Evolutionary conservation across 2,329 filamentous ascomycete genomes (phyloP), one percentile per base, ranked within the genome.

Genomic region (Dendryphion nanum): DNA sequence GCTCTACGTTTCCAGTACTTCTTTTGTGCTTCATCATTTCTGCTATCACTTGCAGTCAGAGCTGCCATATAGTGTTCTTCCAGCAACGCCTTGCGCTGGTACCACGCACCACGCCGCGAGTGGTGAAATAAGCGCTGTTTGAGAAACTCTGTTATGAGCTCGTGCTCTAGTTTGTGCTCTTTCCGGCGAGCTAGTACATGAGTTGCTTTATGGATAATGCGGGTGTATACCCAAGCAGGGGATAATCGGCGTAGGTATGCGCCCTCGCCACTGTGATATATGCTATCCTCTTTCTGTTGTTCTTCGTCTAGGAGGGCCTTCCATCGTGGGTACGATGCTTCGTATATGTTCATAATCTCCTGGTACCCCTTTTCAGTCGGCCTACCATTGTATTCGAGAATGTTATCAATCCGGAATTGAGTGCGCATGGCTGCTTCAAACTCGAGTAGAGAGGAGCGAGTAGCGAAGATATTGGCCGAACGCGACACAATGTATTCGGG

Each of bases 21-120:
- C 68, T 87, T 93, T 57, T 85, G 85, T 6, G 70, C 67, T 30
- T 86, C 81, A 13, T 74, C 67, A 26, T 60, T 54, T 16, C 53
- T 48, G 14, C 47, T 51, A 23, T 45, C 53, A 4, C 45, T 12
- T 6, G 55, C 42, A 2, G 44, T 48, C 3, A 63, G 41, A 10
- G 44, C 19, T 72, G 82, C 77, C 86, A 97, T 90, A 64, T 98
- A 97, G 59, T 94, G 89, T 62, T 98, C 93, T 69, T 98, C 93
- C 2, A 98, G 67, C 1, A 98, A 71, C 1, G 91, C 93, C 66
- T 94, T 95, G 15, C 93, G 86, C 59, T 96, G 90, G 61, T 97
- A 97, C 93, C 93, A 98, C 1, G 83, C 81, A 0, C 93, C 93
- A 29, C 93, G 80, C 18, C 90, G 79, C 2, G 89, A 81, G 30